Evolutionary conservation across 495 filamentous ascomycete genomes (phyloP).

Genomic region (Oidiodendron maius): DNA sequence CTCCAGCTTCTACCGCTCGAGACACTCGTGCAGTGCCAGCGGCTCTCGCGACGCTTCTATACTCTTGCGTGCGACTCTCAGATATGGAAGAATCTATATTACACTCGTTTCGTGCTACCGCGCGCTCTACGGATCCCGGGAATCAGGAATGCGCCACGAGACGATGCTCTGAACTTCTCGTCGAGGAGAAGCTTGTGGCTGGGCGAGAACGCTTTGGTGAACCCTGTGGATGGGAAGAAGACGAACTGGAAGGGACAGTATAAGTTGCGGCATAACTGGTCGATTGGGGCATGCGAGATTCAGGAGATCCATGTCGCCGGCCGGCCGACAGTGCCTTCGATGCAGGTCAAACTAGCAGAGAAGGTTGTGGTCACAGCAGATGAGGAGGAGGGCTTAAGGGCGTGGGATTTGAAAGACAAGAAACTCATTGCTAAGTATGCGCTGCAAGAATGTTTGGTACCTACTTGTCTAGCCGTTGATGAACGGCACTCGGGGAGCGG

Average conservation of each 20-base stretch:
- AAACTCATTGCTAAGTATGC: conserved; percentile 43
- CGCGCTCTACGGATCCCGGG: conserved; percentile 55
- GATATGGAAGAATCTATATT: conserved; percentile 88
- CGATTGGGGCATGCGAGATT: conserved; percentile 71
- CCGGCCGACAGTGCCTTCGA: conserved; percentile 13
- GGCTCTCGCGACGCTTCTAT: conserved; percentile 72
- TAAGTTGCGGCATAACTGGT: conserved; percentile 89
- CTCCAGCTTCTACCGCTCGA: conserved; percentile 67
- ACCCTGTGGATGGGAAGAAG: conserved; percentile 19
- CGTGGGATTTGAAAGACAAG: conserved; percentile 66
- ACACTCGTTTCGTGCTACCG: conserved; percentile 81
- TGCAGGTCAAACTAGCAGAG: conserved; percentile 66
- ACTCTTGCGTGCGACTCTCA: conserved; percentile 75
- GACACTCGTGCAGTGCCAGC: conserved; percentile 66
- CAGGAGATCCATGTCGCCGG: conserved; percentile 63
- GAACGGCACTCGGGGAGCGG: conserved; percentile 10
- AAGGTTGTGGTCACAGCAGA: conserved; percentile 79
- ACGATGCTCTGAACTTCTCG: conserved; percentile 53
- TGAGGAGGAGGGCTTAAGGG: conserved; percentile 58
- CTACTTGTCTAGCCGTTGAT: conserved; percentile 38
- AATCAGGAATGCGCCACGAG: conserved; percentile 40
- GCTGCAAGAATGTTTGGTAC: conserved; percentile 35
- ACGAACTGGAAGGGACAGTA: conserved; percentile 83
- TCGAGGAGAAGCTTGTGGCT: conserved; percentile 77
- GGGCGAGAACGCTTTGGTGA: conserved; percentile 58